Evolutionary conservation across 768 basidiomycete species (phyloP), one percentile per base, ranked within the genome.

Genomic region (Scleroderma citrinum): DNA sequence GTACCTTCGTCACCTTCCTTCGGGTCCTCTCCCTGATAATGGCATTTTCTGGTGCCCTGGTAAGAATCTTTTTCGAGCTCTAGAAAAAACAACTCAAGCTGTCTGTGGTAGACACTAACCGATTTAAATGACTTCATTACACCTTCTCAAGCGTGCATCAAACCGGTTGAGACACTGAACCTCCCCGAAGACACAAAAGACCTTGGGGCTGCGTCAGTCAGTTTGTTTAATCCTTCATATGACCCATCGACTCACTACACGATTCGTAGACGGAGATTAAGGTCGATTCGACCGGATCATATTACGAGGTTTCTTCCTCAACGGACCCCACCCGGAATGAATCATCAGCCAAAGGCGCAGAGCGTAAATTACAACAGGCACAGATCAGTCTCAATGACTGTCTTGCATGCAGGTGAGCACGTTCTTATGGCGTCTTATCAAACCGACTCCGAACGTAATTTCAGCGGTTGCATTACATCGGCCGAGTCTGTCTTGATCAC

Each of bases 321-420:
- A 67, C 64, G 20, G 59, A 58, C 16, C 44, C 56, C 42, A 54
- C 40, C 21, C 56, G 48, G 29, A 51, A 51, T 54, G 26, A 48
- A 47, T 37, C 53, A 16, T 37, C 52, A 26, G n/a, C 48, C 46
- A 70, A 69, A 26, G 55, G 58, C 14, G 26, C 58, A 37, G 61
- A 47, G 29, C 76, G 74, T 66, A 93, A 90, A 67, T 76, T 99
- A 11, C 80, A 92, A 59, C 91, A 92, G 57, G 96, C 96, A 2
- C 88, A 98, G 65, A 92, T 99, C 56, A 98, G 85, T 63, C 68
- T 99, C 58, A 98, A 96, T 56, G 96, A 99, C 63, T 99, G 96
- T 70, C 75, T 99, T 40, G 96, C 96, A 21, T 98, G 96, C 77
- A 96, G 92, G 94, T 91, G 61, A 46, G 85, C 72, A 3, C 10